These are phyloP conservation scores for Aspergillus neoniger DNA, from an alignment of 2,329 filamentous ascomycete genomes.

Conservation along the genomic window DNA sequence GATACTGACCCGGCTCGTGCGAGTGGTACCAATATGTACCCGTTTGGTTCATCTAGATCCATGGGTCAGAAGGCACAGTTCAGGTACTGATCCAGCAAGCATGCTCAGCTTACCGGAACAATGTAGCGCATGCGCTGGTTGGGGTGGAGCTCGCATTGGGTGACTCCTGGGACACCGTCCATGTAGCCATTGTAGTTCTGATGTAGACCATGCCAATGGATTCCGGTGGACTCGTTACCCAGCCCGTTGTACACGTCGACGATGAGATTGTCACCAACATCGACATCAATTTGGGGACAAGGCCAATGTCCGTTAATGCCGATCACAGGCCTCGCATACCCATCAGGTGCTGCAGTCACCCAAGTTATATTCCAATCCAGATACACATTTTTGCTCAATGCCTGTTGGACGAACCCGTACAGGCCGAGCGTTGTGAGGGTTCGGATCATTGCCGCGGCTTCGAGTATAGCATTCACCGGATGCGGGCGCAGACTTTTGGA, in stretches of 20 bases:
- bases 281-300: constrained; percentile 58
- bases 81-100: background rate
- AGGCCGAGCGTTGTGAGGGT: constrained; percentile 2
- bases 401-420: background rate
- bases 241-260: constrained; percentile 44
- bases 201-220: constrained; percentile 69
- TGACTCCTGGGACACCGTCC: constrained; percentile 68
- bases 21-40: constrained; percentile 82
- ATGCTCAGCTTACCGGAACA: constrained; percentile 53
- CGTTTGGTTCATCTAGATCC: constrained; percentile 57
- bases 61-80: background rate
- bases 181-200: constrained; percentile 68
- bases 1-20: constrained; percentile 67
- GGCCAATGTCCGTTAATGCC: constrained; percentile 32
- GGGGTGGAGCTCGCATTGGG: constrained; percentile 68
- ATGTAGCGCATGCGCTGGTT: constrained; percentile 68
- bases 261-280: constrained; percentile 40
- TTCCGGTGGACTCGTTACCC: constrained; percentile 40
- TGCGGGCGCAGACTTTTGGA: background rate
- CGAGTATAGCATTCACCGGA: constrained; percentile 1
- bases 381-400: constrained; percentile 39
- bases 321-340: background rate
- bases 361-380: constrained; percentile 29
- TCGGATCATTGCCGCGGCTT: constrained; percentile 3
- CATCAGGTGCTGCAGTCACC: constrained; percentile 3